Percentiles rank a stretch among this genome's conserved stretches.
Conservation (phyloP, 2,329 filamentous ascomycete genomes). For the Cladosporium velox region DNA sequence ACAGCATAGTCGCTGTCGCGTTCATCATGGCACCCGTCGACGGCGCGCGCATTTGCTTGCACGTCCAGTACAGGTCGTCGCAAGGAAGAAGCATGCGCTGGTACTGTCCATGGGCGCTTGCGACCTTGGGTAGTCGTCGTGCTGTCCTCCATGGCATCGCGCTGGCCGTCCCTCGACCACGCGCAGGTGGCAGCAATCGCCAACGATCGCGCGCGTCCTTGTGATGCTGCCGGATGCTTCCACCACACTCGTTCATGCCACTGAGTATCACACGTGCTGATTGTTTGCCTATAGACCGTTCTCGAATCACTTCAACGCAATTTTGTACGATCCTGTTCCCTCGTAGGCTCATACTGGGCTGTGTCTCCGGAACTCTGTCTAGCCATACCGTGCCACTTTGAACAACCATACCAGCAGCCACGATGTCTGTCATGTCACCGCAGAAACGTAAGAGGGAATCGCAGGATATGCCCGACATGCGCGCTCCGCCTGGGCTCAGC, state of each 20-base stretch:
- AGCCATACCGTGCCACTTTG: not conserved
- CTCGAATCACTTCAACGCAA: not conserved
- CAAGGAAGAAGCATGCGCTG: not conserved
- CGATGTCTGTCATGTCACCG: slow-evolving; percentile 17
- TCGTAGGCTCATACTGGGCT: not conserved
- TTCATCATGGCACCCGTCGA: not conserved
- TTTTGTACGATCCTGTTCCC: not conserved
- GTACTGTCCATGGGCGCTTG: not conserved
- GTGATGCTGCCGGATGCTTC: not conserved
- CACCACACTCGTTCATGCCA: not conserved
- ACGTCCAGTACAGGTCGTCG: not conserved
- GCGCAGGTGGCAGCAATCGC: not conserved
- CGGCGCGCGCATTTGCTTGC: not conserved
- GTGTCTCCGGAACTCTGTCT: not conserved
- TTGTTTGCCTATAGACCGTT: not conserved
- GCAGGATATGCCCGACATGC: slow-evolving; percentile 44
- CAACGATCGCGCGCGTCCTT: not conserved
- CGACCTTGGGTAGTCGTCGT: not conserved
- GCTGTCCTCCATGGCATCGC: not conserved
- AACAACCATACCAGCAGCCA: not conserved
- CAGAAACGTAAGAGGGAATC: slow-evolving; percentile 50
- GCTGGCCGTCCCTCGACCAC: not conserved
- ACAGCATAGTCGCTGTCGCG: slow-evolving; percentile 11
- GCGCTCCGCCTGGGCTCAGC: slow-evolving; percentile 38
- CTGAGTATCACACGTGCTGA: not conserved